Evolutionary conservation across 192 early-diverging fungal genomes (phyloP), one percentile per base, ranked within the genome.

Genomic region (Coemansia biformis): DNA sequence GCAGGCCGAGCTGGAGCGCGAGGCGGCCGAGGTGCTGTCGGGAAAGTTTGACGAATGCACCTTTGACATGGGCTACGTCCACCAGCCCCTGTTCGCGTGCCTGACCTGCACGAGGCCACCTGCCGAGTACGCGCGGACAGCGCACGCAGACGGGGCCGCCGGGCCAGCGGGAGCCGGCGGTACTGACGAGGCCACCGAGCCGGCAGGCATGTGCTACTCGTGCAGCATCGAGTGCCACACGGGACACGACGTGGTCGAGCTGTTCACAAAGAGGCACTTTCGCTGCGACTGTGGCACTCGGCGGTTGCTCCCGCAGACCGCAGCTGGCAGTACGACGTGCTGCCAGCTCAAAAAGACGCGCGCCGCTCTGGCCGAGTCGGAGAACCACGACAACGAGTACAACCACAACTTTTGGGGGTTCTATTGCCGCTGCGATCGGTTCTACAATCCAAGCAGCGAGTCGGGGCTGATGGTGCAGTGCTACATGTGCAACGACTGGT

Each of bases 231-330:
- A 82, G 24, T 89, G 86, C 51, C 86, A 87, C 54, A 51, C 78
- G 8, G 83, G 75, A 33, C 89, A 92, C 63, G 80, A 92, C 8
- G 67, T 92, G 11, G 76, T 90, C 30, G 92, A 97, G 63, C 63
- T 94, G 39, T 92, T 92, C 57, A 79, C 83, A 6, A 91, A 92
- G 44, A 72, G 92, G 2, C 52, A 72, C 46, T 96, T 96, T 59
- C 78, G 85, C 12, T 97, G 93, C 63, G 91, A 94, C 69, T 97
- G 93, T 43, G 93, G 91, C 6, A 84, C 86, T 0, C 57, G 35
- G 33, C 50, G 63, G 37, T 41, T 75, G 24, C 26, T 60, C 9
- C 58, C 59, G 9, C 39, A 24, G 38, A 26, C 39, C 6, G 40
- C 50, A 37, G 31, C 8, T 2, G 23, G 23, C 18, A 48, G 43